Evolutionary conservation across 371 early-diverging fungal genomes (phyloP).

Genomic region (Syncephalastrum racemosum): DNA sequence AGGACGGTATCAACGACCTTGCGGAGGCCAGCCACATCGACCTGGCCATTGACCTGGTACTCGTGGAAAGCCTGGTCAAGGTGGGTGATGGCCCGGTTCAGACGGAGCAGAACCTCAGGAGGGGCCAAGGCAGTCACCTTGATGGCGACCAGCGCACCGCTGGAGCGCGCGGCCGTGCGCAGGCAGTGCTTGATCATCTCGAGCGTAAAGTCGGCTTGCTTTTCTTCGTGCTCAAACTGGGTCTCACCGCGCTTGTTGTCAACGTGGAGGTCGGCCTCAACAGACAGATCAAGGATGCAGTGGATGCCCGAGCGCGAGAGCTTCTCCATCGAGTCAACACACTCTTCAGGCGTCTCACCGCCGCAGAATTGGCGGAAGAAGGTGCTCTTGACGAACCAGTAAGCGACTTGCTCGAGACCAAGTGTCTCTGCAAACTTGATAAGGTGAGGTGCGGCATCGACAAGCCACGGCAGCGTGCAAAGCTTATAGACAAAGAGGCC

Average conservation of each 20-base stretch:
- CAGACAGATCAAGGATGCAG: slow-evolving; percentile 85
- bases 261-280: slow-evolving; percentile 83
- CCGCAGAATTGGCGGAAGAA: slow-evolving; percentile 94
- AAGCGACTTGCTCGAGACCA: slow-evolving; percentile 53
- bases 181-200: slow-evolving; percentile 64
- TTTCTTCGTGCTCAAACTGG: slow-evolving; percentile 30
- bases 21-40: slow-evolving; percentile 32
- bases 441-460: slow-evolving; percentile 47
- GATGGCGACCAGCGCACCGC: slow-evolving; percentile 73
- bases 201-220: slow-evolving; percentile 65
- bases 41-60: slow-evolving; percentile 46
- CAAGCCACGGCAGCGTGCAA: slow-evolving; percentile 41
- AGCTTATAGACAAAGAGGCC: slow-evolving; percentile 37
- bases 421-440: slow-evolving; percentile 56
- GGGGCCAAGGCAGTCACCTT: slow-evolving; percentile 86
- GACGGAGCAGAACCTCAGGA: slow-evolving; percentile 66
- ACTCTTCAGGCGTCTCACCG: slow-evolving; percentile 88
- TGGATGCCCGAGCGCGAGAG: slow-evolving; percentile 74
- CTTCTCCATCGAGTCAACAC: slow-evolving; percentile 77
- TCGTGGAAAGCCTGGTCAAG: slow-evolving; percentile 42
- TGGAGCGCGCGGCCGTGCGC: slow-evolving; percentile 63
- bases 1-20: slow-evolving; percentile 33
- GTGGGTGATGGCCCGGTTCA: slow-evolving; percentile 49
- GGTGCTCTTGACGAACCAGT: slow-evolving; percentile 78
- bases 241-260: slow-evolving; percentile 24